Evolutionary conservation across 495 filamentous ascomycete genomes (phyloP).

Genomic region (Pyronema domesticum): DNA sequence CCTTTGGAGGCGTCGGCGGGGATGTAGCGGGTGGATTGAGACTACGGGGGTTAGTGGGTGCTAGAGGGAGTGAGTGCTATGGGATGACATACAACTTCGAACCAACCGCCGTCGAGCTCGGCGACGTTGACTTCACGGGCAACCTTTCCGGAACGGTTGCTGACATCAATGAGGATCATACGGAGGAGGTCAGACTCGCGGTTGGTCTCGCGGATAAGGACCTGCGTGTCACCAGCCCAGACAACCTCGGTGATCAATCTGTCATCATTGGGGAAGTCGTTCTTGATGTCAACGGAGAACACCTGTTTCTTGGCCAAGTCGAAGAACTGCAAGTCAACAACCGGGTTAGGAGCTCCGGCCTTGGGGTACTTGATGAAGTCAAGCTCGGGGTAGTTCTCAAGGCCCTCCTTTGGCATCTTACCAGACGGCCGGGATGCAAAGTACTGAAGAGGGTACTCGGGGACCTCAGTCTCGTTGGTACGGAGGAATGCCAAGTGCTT

Average conservation of each 20-base stretch:
- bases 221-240: slow-evolving; percentile 64
- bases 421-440: slow-evolving; percentile 79
- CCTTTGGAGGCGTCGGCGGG: slow-evolving; percentile 67
- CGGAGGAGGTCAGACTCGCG: slow-evolving; percentile 80
- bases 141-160: slow-evolving; percentile 52
- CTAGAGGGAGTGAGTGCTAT: too few species aligned
- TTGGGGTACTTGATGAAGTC: slow-evolving; percentile 93
- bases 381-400: slow-evolving; percentile 82
- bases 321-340: slow-evolving; percentile 75
- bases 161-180: slow-evolving; percentile 71
- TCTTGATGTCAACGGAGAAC: slow-evolving; percentile 60
- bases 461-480: slow-evolving; percentile 81
- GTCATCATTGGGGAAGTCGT: slow-evolving; percentile 62
- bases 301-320: slow-evolving; percentile 62
- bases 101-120: slow-evolving; percentile 84
- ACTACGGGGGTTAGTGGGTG: slow-evolving; percentile 21
- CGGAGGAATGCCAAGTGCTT: slow-evolving; percentile 76
- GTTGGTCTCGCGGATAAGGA: slow-evolving; percentile 80
- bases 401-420: slow-evolving; percentile 44
- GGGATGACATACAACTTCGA: slow-evolving; percentile 44
- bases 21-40: slow-evolving; percentile 68
- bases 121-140: slow-evolving; percentile 61
- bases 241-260: slow-evolving; percentile 82
- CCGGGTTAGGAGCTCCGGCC: slow-evolving; percentile 80
- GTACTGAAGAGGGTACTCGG: slow-evolving; percentile 87